Evolutionary conservation across 2,329 filamentous ascomycete genomes (phyloP).

Genomic region (Pseudogymnoascus sp.): DNA sequence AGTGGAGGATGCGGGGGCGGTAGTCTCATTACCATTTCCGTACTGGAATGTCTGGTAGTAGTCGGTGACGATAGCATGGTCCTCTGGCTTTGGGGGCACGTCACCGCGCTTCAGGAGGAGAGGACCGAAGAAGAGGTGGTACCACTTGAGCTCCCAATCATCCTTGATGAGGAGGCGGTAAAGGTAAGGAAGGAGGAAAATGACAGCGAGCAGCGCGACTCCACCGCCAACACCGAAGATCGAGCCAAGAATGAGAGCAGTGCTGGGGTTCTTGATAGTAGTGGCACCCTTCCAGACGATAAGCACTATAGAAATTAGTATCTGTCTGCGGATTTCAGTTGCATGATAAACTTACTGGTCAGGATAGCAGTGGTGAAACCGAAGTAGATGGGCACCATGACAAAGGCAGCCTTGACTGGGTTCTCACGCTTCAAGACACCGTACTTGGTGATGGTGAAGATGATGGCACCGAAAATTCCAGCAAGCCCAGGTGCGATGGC

Average conservation of each 20-base stretch:
- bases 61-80: slow-evolving; percentile 29
- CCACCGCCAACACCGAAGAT: slow-evolving; percentile 35
- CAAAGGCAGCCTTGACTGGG: slow-evolving; percentile 35
- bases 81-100: slow-evolving; percentile 29
- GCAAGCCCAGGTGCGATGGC: slow-evolving; percentile 52
- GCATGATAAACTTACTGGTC: slow-evolving; percentile 24
- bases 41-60: slow-evolving; percentile 37
- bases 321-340: not conserved
- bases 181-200: slow-evolving; percentile 43
- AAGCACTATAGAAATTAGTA: slow-evolving; percentile 21
- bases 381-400: slow-evolving; percentile 36
- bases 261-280: slow-evolving; percentile 26
- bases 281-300: slow-evolving; percentile 38
- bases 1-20: slow-evolving; percentile 13
- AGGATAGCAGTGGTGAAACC: slow-evolving; percentile 35
- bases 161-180: slow-evolving; percentile 36
- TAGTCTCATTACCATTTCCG: not conserved
- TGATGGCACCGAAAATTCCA: slow-evolving; percentile 43
- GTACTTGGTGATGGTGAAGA: slow-evolving; percentile 38
- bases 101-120: slow-evolving; percentile 34
- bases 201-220: slow-evolving; percentile 31
- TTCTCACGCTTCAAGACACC: slow-evolving; percentile 35
- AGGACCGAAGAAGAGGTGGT: slow-evolving; percentile 36
- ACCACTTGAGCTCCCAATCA: slow-evolving; percentile 37
- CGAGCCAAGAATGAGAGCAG: slow-evolving; percentile 34